Conservation (phyloP, 495 filamentous ascomycete species). For the Astrothelium subdiscretum region DNA sequence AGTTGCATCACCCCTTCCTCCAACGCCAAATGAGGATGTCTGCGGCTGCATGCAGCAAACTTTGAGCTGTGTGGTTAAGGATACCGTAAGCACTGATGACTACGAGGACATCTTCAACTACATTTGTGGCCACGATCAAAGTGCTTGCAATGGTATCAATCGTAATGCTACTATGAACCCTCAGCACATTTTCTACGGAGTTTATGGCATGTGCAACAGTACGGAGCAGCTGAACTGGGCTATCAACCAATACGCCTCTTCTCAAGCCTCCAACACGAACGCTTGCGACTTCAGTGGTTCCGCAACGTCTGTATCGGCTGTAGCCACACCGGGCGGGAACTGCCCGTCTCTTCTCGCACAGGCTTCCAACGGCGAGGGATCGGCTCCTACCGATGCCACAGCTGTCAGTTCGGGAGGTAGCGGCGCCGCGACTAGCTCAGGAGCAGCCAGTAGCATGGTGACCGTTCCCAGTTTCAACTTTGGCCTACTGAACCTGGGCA, state of each 20-base stretch:
- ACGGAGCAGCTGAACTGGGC: slow-evolving; percentile 70
- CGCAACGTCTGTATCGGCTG: slow-evolving; percentile 34
- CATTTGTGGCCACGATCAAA: slow-evolving; percentile 50
- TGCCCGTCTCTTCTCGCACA: slow-evolving; percentile 46
- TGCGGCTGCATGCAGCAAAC: slow-evolving; percentile 73
- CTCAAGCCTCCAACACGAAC: slow-evolving; percentile 39
- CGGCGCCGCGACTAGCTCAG: slow-evolving; percentile 25
- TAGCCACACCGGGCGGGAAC: slow-evolving; percentile 36
- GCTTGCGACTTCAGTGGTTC: slow-evolving; percentile 72
- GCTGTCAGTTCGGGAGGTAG: slow-evolving; percentile 30
- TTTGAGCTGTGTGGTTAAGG: slow-evolving; percentile 55
- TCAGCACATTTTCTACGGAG: slow-evolving; percentile 48
- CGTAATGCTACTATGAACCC: slow-evolving; percentile 55
- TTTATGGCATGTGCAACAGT: slow-evolving; percentile 78
- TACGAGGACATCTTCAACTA: slow-evolving; percentile 57
- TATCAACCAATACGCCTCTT: slow-evolving; percentile 64
- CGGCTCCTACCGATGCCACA: slow-evolving; percentile 44
- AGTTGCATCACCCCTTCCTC: slow-evolving; percentile 53
- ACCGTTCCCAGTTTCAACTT: slow-evolving; percentile 45
- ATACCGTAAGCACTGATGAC: slow-evolving; percentile 36
- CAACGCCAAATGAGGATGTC: slow-evolving; percentile 58
- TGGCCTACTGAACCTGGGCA: slow-evolving; percentile 53
- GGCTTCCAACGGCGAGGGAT: slow-evolving; percentile 54
- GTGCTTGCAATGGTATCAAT: slow-evolving; percentile 58
- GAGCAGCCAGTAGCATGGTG: slow-evolving; percentile 29